These are phyloP conservation scores for Amyloporia xantha DNA, from an alignment of 768 basidiomycete species.

Conservation along the genomic window DNA sequence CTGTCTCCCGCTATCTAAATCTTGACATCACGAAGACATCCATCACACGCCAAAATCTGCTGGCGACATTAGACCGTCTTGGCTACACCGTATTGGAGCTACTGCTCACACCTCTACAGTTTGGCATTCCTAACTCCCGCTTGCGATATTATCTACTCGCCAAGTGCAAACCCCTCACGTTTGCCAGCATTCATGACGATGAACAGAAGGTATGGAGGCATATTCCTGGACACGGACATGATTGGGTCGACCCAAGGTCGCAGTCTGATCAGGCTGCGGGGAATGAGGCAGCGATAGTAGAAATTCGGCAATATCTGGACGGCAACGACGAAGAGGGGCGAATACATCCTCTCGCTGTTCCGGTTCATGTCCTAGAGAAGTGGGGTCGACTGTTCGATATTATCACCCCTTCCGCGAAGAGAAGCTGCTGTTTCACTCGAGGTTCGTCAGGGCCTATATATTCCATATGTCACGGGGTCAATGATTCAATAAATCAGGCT, in stretches of 20 bases:
- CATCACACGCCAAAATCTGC: constrained; percentile 49
- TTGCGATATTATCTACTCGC: constrained; percentile 77
- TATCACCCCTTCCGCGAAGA: constrained; percentile 50
- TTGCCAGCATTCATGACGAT: constrained; percentile 21
- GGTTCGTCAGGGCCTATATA: constrained; percentile 34
- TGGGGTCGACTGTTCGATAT: constrained; percentile 83
- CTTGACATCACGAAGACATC: constrained; percentile 43
- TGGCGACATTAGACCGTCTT: constrained; percentile 43
- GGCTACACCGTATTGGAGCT: constrained; percentile 58
- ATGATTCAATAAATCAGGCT: constrained; percentile 37
- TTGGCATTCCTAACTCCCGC: constrained; percentile 77
- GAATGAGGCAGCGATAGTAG: background rate
- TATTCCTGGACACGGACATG: constrained; percentile 43
- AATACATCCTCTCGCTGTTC: constrained; percentile 31
- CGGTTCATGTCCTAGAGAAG: constrained; percentile 58
- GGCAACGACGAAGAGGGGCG: constrained; percentile 5
- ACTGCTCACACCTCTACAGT: constrained; percentile 69
- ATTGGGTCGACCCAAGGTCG: constrained; percentile 37
- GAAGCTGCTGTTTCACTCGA: constrained; percentile 79
- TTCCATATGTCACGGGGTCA: background rate
- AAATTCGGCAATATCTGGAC: constrained; percentile 40
- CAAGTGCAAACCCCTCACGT: constrained; percentile 37
- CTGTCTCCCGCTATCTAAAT: background rate
- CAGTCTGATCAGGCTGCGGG: constrained; percentile 2
- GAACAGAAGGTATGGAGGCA: constrained; percentile 36